A percentile compares a stretch with the other conserved stretches of the same genome.
phyloP scores from a whole-genome alignment of 371 early-diverging fungal species.

The Mucor lusitanicus region DNA sequence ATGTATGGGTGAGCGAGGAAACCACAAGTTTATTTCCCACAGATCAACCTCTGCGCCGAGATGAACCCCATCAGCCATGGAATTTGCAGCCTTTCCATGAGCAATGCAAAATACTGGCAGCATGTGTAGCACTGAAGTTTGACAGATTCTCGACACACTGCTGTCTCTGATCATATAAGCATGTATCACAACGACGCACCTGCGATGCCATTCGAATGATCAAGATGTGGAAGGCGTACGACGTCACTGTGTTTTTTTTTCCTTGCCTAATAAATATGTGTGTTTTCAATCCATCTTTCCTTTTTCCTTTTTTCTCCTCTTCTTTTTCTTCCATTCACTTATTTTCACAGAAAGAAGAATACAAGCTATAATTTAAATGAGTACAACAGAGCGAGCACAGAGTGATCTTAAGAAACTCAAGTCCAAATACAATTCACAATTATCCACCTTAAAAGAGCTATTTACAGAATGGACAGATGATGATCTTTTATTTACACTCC shows the following conservation, averaged over 20 bases:
- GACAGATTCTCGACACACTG: too few species aligned
- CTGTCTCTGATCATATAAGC: too few species aligned
- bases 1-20: too few species aligned
- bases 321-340: neutral
- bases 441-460: constrained; percentile 76
- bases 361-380: constrained; percentile 7
- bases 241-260: neutral
- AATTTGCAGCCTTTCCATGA: too few species aligned
- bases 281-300: neutral
- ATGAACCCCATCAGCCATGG: too few species aligned
- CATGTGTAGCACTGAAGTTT: too few species aligned
- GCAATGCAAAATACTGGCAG: too few species aligned
- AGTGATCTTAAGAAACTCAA: constrained; percentile 67
- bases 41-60: too few species aligned
- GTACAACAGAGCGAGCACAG: constrained; percentile 43
- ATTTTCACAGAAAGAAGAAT: neutral
- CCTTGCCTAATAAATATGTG: neutral
- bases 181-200: too few species aligned
- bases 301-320: neutral
- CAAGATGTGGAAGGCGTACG: neutral
- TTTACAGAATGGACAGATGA: constrained; percentile 90
- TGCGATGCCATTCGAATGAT: neutral
- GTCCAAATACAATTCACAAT: constrained; percentile 59
- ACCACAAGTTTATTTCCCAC: too few species aligned
- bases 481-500: constrained; percentile 80